Evolutionary conservation across 352 stramenopile genomes (phyloP).

Genomic region (Globisporangium barbulae): DNA sequence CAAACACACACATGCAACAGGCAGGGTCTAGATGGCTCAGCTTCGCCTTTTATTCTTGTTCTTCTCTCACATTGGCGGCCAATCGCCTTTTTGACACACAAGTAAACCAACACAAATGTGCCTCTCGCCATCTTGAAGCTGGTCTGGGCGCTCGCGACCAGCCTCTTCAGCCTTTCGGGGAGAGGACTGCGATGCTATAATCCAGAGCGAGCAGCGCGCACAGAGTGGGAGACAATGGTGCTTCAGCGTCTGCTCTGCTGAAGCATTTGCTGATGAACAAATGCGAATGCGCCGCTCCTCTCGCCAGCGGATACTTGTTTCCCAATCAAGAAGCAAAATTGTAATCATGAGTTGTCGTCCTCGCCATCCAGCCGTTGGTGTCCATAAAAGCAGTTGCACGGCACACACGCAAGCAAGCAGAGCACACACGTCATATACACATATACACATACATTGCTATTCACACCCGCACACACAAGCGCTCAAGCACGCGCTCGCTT

Average conservation of each 20-base stretch:
- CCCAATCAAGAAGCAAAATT: constrained; percentile 14
- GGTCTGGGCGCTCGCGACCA: not conserved
- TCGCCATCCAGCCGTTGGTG: constrained; percentile 9
- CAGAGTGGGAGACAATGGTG: constrained; percentile 3
- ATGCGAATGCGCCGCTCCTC: not conserved
- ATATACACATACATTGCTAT: not conserved
- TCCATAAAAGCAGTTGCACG: not conserved
- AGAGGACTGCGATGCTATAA: constrained; percentile 14
- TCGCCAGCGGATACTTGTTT: constrained; percentile 8
- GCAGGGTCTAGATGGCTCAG: constrained; percentile 43
- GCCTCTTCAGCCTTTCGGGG: constrained; percentile 14
- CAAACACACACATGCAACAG: constrained; percentile 7
- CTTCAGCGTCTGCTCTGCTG: constrained; percentile 15
- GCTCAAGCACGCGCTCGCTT: not conserved
- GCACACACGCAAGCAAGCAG: not conserved
- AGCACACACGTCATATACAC: constrained; percentile 1
- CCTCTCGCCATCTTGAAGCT: constrained; percentile 12
- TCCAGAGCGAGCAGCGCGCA: constrained; percentile 6
- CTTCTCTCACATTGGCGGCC: constrained; percentile 28
- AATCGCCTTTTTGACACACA: constrained; percentile 1
- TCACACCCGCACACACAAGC: not conserved
- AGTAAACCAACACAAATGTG: constrained; percentile 15
- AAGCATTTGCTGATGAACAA: not conserved
- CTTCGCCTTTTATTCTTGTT: constrained; percentile 65
- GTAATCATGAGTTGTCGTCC: constrained; percentile 19